phyloP scores from a whole-genome alignment of 331 rosid genomes.

The Quercus tomentella region DNA sequence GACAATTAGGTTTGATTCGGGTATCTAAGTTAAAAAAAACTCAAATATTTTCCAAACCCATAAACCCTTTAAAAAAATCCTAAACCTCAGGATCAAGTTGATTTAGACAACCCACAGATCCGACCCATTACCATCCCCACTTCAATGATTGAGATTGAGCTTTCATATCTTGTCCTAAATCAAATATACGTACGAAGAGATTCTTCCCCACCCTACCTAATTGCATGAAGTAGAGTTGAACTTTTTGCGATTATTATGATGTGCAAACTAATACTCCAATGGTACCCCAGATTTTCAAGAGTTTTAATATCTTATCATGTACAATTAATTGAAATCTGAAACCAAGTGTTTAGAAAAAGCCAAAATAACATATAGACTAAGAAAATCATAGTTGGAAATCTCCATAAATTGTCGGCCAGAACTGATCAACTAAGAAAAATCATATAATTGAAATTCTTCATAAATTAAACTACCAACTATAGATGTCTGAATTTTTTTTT shows the following conservation, averaged over 20 bases:
- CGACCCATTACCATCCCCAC: too few species aligned
- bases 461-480: background rate
- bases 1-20: too few species aligned
- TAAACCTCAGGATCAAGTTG: too few species aligned
- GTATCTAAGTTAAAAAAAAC: too few species aligned
- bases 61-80: too few species aligned
- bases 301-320: too few species aligned
- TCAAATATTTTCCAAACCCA: too few species aligned
- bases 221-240: background rate
- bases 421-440: background rate
- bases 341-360: background rate
- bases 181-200: too few species aligned
- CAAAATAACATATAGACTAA: background rate
- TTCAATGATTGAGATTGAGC: too few species aligned
- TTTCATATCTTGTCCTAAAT: too few species aligned
- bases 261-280: background rate
- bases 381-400: background rate
- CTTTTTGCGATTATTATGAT: background rate
- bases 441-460: background rate
- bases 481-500: background rate
- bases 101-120: too few species aligned
- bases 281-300: too few species aligned
- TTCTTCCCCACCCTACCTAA: background rate
- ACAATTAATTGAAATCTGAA: background rate
- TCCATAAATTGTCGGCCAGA: conserved; percentile 16